Conservation (phyloP, 495 filamentous ascomycete genomes). For the Lindgomyces ingoldianus region DNA sequence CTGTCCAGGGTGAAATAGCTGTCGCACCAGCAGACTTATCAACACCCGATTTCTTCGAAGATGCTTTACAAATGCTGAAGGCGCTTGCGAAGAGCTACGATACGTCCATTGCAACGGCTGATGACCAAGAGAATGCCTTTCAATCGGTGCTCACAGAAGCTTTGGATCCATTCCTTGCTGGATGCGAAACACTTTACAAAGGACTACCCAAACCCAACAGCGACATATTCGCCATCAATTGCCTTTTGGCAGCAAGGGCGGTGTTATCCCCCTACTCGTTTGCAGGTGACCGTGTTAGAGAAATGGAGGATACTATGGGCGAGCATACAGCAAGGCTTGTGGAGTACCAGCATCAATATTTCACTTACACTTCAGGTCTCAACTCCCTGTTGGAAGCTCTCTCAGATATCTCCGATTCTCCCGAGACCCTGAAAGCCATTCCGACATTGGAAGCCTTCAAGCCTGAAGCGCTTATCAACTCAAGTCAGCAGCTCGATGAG, state of each 20-base stretch:
- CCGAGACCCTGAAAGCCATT: conserved; percentile 54
- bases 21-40: conserved; percentile 69
- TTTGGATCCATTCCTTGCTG: conserved; percentile 80
- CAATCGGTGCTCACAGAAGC: conserved; percentile 76
- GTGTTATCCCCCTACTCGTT: conserved; percentile 60
- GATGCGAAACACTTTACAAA: conserved; percentile 68
- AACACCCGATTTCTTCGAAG: conserved; percentile 80
- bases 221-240: conserved; percentile 83
- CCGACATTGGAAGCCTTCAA: conserved; percentile 61
- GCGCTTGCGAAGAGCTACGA: conserved; percentile 82
- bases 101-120: conserved; percentile 65
- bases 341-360: conserved; percentile 64
- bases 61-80: conserved; percentile 72
- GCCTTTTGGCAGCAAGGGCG: conserved; percentile 60
- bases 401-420: conserved; percentile 47
- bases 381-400: conserved; percentile 68
- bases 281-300: conserved; percentile 48
- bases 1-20: conserved; percentile 67
- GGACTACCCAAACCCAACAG: conserved; percentile 57
- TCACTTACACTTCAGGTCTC: conserved; percentile 73
- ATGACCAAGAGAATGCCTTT: conserved; percentile 61
- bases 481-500: conserved; percentile 79
- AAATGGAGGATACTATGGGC: conserved; percentile 52
- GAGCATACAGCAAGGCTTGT: conserved; percentile 51
- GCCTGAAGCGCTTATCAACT: conserved; percentile 59